Evolutionary conservation across 2,329 filamentous ascomycete genomes (phyloP), one percentile per base, ranked within the genome.

Genomic region (Botrytis fabae): DNA sequence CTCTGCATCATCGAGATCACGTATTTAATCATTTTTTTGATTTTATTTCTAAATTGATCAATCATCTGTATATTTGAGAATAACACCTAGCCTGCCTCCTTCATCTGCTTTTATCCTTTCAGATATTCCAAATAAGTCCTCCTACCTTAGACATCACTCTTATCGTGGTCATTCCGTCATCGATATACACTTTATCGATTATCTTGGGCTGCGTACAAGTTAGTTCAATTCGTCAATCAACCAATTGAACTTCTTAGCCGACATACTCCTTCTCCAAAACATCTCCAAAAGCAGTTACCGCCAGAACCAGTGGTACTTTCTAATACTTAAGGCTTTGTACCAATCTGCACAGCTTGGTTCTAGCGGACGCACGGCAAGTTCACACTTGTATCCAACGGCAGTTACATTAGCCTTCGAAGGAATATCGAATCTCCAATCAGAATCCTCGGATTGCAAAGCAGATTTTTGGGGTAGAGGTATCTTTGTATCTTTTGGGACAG

Each of bases 381-480:
- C 25, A 32, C 25, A 42, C 25, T 42, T 68, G 66, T 61, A 38
- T 61, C 28, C 28, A 60, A 16, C 22, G 8, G 38, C 10, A 68
- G n/a, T 69, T 28, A 6, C 66, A 69, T 40, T 12, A 59, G 44
- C 10, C 51, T 38, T 35, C 20, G 7, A 8, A 57, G 8, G 57
- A 16, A 38, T 10, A 12, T 59, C n/a, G 7, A 66, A 12, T 57
- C 32, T 66, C 70, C 70, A 71, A 71, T 66, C 61, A 71, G 61
- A 71, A 32, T 28, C 7, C 25, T 54, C 7, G 61, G 60, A 71
- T 71, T 71, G 35, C 70, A 71, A 71, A 66, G 70, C 60, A 66
- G 25, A 28, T 35, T 71, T 59, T 71, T 16, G 44, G 20, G 70
- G 25, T 46, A 42, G 46, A 71, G n/a, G 44, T 66, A 66, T 18